These are phyloP conservation scores for Xylariomycetidae sp. DNA, from an alignment of 2,329 filamentous ascomycete genomes.

Conservation along the genomic window DNA sequence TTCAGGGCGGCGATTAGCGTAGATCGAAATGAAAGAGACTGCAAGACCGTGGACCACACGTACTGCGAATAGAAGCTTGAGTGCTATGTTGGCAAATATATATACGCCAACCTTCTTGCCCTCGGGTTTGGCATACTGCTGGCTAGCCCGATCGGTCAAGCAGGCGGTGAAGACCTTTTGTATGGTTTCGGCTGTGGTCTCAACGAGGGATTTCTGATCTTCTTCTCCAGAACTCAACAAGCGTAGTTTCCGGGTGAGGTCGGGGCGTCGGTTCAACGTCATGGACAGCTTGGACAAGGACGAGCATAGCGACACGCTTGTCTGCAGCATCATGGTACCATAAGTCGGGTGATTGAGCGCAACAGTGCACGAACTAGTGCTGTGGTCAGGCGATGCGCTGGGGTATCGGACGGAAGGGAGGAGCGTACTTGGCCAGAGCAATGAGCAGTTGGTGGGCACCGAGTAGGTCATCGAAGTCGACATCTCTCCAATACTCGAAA, in stretches of 20 bases:
- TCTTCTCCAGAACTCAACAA: constrained; percentile 55
- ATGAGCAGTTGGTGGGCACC: constrained; percentile 72
- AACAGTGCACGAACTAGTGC: constrained; percentile 68
- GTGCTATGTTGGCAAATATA: constrained; percentile 82
- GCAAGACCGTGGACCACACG: too few relatives aligned
- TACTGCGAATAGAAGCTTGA: constrained; percentile 83
- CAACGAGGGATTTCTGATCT: constrained; percentile 73
- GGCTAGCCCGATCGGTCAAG: constrained; percentile 71
- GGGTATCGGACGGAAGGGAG: neutral
- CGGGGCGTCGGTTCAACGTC: constrained; percentile 73
- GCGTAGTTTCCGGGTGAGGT: constrained; percentile 65
- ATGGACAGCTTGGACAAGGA: constrained; percentile 80
- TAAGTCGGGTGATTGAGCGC: constrained; percentile 76
- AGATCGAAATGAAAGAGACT: too few relatives aligned
- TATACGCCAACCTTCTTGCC: constrained; percentile 88
- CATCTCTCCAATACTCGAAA: constrained; percentile 73
- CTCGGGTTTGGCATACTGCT: constrained; percentile 63
- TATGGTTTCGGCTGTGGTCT: constrained; percentile 82
- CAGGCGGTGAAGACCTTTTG: constrained; percentile 90
- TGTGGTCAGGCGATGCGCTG: constrained; percentile 4
- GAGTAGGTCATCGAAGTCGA: constrained; percentile 70
- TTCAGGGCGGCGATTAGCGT: too few relatives aligned
- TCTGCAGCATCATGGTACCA: constrained; percentile 77
- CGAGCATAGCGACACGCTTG: constrained; percentile 76
- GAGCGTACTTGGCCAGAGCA: constrained; percentile 66